Evolutionary conservation across 75 land plant species (phyloP), one percentile per base, ranked within the genome.

Genomic region (Pinus tabuliformis): DNA sequence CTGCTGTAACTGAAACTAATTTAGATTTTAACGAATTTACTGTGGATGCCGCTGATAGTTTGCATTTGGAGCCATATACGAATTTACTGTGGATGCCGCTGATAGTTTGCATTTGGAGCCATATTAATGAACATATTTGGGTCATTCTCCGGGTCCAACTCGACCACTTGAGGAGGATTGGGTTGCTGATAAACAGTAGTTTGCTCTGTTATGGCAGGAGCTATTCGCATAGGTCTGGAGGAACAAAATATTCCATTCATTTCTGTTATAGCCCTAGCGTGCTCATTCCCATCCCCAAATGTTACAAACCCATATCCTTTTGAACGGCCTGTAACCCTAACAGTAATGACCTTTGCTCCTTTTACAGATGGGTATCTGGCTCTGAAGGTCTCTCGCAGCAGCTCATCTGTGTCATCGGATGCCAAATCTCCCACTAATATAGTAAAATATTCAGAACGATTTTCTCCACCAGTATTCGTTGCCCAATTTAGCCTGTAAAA

Each of bases 221-320:
- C 93, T 75, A 96, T 90, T 16, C 99, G 86, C 99, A 96, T 96
- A 49, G 94, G 90, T 74, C 97, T 84, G 52, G 85, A 84, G 7
- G 94, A 90, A 75, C 94, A 91, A 76, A 80, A 84, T n/a, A 86
- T 37, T 16, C 99, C 99, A 81, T 93, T 93, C 99, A 96, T 96
- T 77, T 93, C 94, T 62, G 89, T 85, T 94, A 96, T 96, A 2
- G 99, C 94, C 24, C 94, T 86, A 28, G 78, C 49, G 61, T 90
- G 91, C 58, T 96, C 99, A 78, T 66, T 78, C 76, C 87, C 92
- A 77, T 96, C 99, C 0, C 90, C 93, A 86, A 96, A 96, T 72
- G 86, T 91, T 30, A 96, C 99, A 88, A 96, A 96, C 0, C 99
- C 99, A 87, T 96, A 96, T 14, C 99, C 99, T 74, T 93, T 96